Conservation (phyloP, 345 rosid species). For the Boechera retrofracta region DNA sequence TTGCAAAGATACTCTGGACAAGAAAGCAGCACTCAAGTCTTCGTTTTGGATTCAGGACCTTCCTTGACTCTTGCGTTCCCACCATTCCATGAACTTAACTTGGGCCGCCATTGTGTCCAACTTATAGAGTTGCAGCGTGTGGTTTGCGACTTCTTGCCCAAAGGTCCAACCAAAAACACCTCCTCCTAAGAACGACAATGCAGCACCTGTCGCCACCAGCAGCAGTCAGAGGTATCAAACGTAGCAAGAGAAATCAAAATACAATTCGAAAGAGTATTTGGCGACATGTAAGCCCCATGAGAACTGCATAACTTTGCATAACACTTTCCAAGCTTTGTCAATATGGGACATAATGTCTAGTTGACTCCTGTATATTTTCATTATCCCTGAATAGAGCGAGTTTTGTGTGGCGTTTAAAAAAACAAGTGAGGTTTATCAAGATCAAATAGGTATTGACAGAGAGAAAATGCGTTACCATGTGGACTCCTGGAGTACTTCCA, state of each 20-base stretch:
- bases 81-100: constrained; percentile 92
- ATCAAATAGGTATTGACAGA: neutral
- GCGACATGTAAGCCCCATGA: neutral
- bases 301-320: neutral
- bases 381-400: neutral
- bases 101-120: constrained; percentile 90
- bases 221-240: constrained; percentile 14
- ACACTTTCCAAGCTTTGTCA: neutral
- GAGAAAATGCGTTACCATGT: constrained; percentile 59
- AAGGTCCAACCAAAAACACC: constrained; percentile 89
- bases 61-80: constrained; percentile 65
- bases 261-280: neutral
- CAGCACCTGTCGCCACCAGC: constrained; percentile 63
- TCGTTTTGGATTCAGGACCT: constrained; percentile 38
- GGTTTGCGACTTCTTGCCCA: constrained; percentile 85
- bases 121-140: constrained; percentile 75
- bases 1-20: constrained; percentile 24
- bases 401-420: neutral
- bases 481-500: constrained; percentile 90
- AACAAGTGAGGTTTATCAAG: neutral
- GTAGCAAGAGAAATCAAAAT: neutral
- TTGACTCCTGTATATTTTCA: neutral
- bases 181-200: constrained; percentile 78
- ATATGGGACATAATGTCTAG: neutral
- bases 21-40: constrained; percentile 8